A percentile compares a stretch with the other conserved stretches of the same genome.
phyloP scores from a whole-genome alignment of 208 protist genomes.

The Trypanosoma melophagium region DNA sequence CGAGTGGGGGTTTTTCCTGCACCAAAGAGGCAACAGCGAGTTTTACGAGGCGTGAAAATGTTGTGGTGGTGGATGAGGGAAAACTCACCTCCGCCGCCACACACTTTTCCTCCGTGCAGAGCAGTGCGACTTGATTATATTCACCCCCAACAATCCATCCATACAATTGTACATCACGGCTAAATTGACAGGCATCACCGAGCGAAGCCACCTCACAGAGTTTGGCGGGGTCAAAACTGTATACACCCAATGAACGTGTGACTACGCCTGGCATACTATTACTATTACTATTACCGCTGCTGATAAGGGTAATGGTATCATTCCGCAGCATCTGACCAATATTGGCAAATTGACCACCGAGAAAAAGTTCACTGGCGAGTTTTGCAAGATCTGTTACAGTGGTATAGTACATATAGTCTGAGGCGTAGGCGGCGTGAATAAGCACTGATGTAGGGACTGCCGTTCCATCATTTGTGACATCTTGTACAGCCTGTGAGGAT shows the following conservation, averaged over 20 bases:
- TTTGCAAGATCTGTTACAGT: constrained; percentile 38
- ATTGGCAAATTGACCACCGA: constrained; percentile 22
- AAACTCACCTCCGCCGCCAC: constrained; percentile 24
- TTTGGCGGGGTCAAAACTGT: constrained; percentile 23
- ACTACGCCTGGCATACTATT: constrained; percentile 10
- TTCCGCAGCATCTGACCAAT: constrained; percentile 10
- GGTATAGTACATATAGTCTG: constrained; percentile 70
- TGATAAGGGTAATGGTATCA: constrained; percentile 1
- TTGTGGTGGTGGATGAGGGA: no score
- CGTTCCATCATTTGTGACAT: constrained; percentile 25
- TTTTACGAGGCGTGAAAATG: not conserved
- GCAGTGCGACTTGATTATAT: constrained; percentile 37
- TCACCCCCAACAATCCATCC: constrained; percentile 30
- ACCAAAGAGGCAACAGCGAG: constrained; percentile 1
- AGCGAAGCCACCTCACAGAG: constrained; percentile 25
- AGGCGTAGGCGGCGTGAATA: constrained; percentile 50
- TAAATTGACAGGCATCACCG: constrained; percentile 6
- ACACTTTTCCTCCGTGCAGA: constrained; percentile 30
- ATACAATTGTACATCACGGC: constrained; percentile 14
- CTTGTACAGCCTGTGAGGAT: constrained; percentile 29
- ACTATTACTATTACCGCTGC: not conserved
- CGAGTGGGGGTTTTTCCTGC: not conserved
- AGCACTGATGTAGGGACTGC: constrained; percentile 12
- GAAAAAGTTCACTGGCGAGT: constrained; percentile 28
- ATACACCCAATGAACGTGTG: constrained; percentile 32